Base-by-base conservation (phyloP, 2,329 filamentous ascomycete genomes). In the Elsinoe ampelina region DNA sequence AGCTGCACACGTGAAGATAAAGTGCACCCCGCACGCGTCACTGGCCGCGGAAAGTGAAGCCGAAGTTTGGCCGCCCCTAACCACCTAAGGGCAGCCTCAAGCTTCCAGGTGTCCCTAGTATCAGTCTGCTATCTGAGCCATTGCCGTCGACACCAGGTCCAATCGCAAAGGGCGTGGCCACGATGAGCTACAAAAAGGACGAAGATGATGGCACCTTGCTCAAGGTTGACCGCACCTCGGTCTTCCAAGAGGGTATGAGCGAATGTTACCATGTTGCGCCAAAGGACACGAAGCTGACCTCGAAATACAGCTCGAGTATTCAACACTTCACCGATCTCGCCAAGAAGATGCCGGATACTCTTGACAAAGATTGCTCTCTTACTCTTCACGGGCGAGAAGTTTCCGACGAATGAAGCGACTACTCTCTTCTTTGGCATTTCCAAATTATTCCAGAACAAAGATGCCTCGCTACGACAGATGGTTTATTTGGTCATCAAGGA, bases 391-490 rank as follows among this genome's bases (percentile, higher is more conserved):
- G 93, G 93, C 66, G 93, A 98, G 77, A 90, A 85, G 70, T 98
- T 97, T 78, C 91, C 92, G 45, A 92, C 87, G 59, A 95, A 95
- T 70, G 93, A 98, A 82, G 93, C 93, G 65, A 97, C 93, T 32
- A 92, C 89, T 48, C 86, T 98, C 63, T 98, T 98, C 83, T 97
- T 97, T 72, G 91, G 92, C 66, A 97, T 95, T 73, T 97, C 92
- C 61, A 97, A 97, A 80, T 82, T 97, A 60, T 98, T 98, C 81
- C 92, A 97, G 79, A 97, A 97, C 76, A 97, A 96, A 75, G 93
- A 98, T 85, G 87, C 91, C 67, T 92, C 89, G 66, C 80, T 98
- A 70, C 89, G 93, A 68, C 93, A 98, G 79, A 96, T 97, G 91
- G 92, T 98, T 54, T 95, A 97, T 76, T 80, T 97, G 63, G 85